Base-by-base conservation (phyloP, 2,329 filamentous ascomycete species). In the Aureobasidium leucospermi region DNA sequence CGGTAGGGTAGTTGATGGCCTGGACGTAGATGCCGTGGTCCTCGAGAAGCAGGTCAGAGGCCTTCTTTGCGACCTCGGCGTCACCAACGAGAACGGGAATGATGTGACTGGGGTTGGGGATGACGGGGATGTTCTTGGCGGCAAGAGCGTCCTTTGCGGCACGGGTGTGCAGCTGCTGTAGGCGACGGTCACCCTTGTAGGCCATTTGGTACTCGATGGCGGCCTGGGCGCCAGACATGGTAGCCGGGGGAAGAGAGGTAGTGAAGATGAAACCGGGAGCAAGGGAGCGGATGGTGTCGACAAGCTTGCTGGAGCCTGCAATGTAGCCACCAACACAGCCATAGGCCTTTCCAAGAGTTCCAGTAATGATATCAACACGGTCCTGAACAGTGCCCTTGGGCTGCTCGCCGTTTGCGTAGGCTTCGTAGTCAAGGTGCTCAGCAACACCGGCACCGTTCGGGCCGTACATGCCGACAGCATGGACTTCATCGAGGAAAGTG, bases 221-320 rank as follows among this genome's bases (percentile, higher is more conserved):
- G 1, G 90, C 81, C 72, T 86, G 85, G 23, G 94, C 94, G 58
- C 94, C 94, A 19, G 94, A 92, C 94, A 99, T 99, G 63, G 91
- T 95, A 13, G 94, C 91, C 0, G 94, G 94, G 4, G 94, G 94
- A 11, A 99, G 85, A 9, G 92, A 96, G 5, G 94, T 99, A 48
- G 94, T 99, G 79, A 99, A 99, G 74, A 99, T 99, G 78, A 99
- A 99, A 31, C 94, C 94, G 4, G 94, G 92, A 1, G 94, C 94
- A 42, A 97, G 85, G 8, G 94, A 97, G 56, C 94, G 89, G 68
- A 99, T 89, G 63, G 90, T 88, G 74, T 99, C 94, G 36, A 99
- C 88, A 67, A 99, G 81, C 70, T 88, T 88, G 57, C 85, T 77
- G 62, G 88, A 96, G 56, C 90, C 94, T 38, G 94, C 94, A 70